Base-by-base conservation (phyloP, 768 basidiomycete species). In the Lentinula detonsa region DNA sequence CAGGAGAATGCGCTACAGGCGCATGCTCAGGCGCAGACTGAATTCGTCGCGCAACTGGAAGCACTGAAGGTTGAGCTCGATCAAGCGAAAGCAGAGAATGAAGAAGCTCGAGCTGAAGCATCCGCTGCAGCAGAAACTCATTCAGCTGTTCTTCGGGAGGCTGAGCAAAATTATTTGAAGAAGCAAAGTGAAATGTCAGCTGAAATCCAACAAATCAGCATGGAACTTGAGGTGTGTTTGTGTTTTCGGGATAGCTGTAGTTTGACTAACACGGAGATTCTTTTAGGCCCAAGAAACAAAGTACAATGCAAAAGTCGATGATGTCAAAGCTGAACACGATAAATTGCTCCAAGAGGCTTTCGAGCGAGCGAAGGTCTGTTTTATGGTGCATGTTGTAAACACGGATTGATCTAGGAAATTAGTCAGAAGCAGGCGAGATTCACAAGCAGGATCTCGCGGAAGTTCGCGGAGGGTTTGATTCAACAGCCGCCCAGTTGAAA, bases 391-490 rank as follows among this genome's bases (percentile, higher is more conserved):
- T 11, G 53, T 13, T 49, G 18, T 15, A 23, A 3, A 48, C 39
- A 15, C 11, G 42, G 59, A 65, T 61, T 66, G 69, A 40, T 21
- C n/a, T 39, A 28, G 21, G 45, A 18, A 31, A 15, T 21, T 62
- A 92, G 91, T 76, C 75, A 42, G 89, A 91, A 70, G 92, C 91
- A n/a, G 83, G 83, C 37, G 79, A 81, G 39, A 73, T 71, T 6
- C 93, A 95, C 65, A 69, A 82, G 33, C 78, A 84, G 66, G 93
- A 93, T 66, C 77, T 95, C 5, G 86, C 89, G 66, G 71, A 75
- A 11, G 78, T 95, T 57, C 88, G 92, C 46, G 78, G 80, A 23
- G 81, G 83, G 61, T 90, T 89, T 0, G 78, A 84, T 62, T 74
- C 76, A 3, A 83, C 87, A 2, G 85, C 90, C 37, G 85, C 86